Evolutionary conservation across 768 basidiomycete genomes (phyloP).

Genomic region (Naganishia vaughanmartiniae): DNA sequence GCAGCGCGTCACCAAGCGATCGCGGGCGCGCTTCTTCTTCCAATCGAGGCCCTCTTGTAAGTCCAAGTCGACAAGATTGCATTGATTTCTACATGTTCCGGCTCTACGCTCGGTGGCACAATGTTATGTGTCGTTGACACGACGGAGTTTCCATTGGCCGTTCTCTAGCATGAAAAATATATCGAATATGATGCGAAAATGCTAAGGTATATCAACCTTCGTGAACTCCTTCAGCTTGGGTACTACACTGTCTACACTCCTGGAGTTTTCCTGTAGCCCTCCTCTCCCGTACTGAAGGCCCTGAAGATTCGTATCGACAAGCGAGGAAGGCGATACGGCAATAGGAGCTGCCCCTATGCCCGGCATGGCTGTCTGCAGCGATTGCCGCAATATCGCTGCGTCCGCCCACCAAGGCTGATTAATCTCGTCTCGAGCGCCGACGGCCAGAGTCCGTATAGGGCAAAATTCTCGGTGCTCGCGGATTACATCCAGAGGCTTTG

Average conservation of each 20-base stretch:
- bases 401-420: neutral
- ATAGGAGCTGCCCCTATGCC: no score
- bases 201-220: neutral
- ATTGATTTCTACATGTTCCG: no score
- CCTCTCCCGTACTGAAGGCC: no score
- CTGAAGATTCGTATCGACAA: neutral
- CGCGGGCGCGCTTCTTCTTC: neutral
- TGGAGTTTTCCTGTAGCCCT: neutral
- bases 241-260: neutral
- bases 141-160: no score
- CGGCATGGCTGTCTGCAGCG: neutral
- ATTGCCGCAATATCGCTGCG: constrained; percentile 17
- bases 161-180: no score
- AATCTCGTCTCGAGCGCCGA: neutral
- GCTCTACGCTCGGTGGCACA: no score
- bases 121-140: no score
- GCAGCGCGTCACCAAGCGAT: neutral
- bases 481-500: constrained; percentile 9
- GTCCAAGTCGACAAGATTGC: no score
- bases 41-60: neutral
- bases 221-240: neutral
- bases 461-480: constrained; percentile 17
- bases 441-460: constrained; percentile 17
- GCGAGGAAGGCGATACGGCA: neutral
- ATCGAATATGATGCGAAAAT: neutral